These are phyloP conservation scores for Talaromyces funiculosus DNA, from an alignment of 2,329 filamentous ascomycete genomes.

Conservation along the genomic window DNA sequence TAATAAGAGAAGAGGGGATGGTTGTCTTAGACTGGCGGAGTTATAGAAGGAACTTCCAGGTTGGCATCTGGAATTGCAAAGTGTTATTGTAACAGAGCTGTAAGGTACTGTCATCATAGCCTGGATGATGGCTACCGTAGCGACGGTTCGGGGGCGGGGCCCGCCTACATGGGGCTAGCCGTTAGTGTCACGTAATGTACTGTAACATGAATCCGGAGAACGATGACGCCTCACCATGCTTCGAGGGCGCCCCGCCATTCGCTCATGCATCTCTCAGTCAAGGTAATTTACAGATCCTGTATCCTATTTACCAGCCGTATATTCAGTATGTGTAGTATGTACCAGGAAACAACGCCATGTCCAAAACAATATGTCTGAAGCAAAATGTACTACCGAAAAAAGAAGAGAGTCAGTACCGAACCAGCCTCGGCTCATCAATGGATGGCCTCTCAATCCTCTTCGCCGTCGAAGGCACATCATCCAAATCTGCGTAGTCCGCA, in stretches of 20 bases:
- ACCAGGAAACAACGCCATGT: background rate
- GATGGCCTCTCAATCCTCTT: slow-evolving; percentile 10
- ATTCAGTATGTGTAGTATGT: background rate
- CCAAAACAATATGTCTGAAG: background rate
- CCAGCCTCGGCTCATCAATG: slow-evolving; percentile 5
- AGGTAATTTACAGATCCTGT: background rate
- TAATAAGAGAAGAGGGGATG: background rate
- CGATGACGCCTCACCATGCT: background rate
- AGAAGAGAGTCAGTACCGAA: background rate
- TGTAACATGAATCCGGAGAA: background rate
- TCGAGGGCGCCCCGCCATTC: slow-evolving; percentile 1
- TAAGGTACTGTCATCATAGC: background rate
- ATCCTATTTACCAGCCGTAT: background rate
- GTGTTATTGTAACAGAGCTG: background rate
- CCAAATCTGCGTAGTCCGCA: slow-evolving; percentile 8
- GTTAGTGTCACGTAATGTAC: background rate
- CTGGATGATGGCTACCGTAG: background rate
- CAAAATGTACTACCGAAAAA: background rate
- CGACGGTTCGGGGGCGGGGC: background rate
- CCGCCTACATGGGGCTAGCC: background rate
- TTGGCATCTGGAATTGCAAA: background rate
- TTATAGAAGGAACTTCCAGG: background rate
- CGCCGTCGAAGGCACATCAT: slow-evolving; percentile 12
- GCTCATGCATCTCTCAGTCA: background rate
- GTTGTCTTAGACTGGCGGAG: background rate